These are phyloP conservation scores for Xylaria cubensis DNA, from an alignment of 495 filamentous ascomycete species.

Conservation along the genomic window DNA sequence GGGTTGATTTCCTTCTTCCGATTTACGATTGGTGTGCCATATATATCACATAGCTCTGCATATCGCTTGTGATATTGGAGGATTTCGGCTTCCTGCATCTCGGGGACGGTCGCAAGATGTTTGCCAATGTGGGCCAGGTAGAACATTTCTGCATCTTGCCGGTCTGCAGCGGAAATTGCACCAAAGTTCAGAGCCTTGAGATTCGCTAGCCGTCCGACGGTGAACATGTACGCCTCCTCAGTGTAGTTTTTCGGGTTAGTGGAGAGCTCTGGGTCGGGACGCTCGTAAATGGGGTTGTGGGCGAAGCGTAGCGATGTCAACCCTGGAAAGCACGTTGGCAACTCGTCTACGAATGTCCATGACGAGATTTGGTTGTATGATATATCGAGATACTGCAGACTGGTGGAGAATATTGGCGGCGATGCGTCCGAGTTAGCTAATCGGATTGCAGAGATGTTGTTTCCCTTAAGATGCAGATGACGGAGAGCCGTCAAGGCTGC, in stretches of 20 bases:
- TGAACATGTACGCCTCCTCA: slow-evolving; percentile 87
- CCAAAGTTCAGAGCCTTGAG: slow-evolving; percentile 81
- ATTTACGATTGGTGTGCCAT: slow-evolving; percentile 69
- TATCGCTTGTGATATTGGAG: slow-evolving; percentile 72
- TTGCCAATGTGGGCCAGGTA: slow-evolving; percentile 83
- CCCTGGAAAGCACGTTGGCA: slow-evolving; percentile 71
- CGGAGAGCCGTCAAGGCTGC: slow-evolving; percentile 64
- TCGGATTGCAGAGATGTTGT: slow-evolving; percentile 51
- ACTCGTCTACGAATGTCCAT: slow-evolving; percentile 73
- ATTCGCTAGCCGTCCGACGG: slow-evolving; percentile 72
- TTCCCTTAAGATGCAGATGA: slow-evolving; percentile 65
- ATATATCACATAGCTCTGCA: slow-evolving; percentile 70
- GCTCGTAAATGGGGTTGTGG: slow-evolving; percentile 81
- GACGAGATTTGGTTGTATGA: slow-evolving; percentile 77
- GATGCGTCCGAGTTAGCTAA: slow-evolving; percentile 29
- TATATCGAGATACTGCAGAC: slow-evolving; percentile 73
- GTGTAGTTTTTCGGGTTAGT: slow-evolving; percentile 46
- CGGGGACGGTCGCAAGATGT: slow-evolving; percentile 68
- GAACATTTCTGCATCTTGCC: slow-evolving; percentile 87
- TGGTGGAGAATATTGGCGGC: slow-evolving; percentile 39
- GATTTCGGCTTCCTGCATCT: slow-evolving; percentile 59
- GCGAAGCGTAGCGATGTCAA: slow-evolving; percentile 75
- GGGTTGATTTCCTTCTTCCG: slow-evolving; percentile 63
- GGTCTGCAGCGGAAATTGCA: slow-evolving; percentile 71
- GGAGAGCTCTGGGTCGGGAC: slow-evolving; percentile 53